Conservation (phyloP, 768 basidiomycete genomes). For the Lanmaoa rubissima region DNA sequence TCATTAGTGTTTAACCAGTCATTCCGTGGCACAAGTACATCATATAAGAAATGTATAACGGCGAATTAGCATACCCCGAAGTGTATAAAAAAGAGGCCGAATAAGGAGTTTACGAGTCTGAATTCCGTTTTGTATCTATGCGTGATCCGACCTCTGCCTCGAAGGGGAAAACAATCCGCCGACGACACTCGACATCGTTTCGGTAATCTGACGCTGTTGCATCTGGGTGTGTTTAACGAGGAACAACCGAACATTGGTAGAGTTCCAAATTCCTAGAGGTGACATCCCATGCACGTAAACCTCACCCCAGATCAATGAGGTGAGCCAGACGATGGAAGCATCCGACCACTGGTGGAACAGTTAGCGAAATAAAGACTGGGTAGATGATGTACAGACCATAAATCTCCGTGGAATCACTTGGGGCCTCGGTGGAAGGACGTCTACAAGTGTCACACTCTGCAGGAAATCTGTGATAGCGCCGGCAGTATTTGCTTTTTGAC, state of each 20-base stretch:
- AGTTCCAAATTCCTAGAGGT: constrained; percentile 86
- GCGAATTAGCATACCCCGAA: not conserved
- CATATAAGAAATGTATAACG: not conserved
- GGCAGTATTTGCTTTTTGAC: constrained; percentile 58
- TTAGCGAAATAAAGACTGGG: not conserved
- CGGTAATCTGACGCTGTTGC: constrained; percentile 69
- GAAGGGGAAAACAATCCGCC: constrained; percentile 66
- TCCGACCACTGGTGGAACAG: constrained; percentile 74
- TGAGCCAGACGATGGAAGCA: constrained; percentile 87
- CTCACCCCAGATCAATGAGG: constrained; percentile 93
- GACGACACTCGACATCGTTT: constrained; percentile 77
- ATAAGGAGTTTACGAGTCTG: not conserved
- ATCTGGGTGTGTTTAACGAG: constrained; percentile 82
- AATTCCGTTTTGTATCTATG: constrained; percentile 10
- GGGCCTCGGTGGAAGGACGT: constrained; percentile 72
- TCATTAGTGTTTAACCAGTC: not conserved
- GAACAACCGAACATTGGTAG: constrained; percentile 86
- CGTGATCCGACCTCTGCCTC: constrained; percentile 28
- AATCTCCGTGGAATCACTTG: constrained; percentile 71
- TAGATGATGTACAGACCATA: constrained; percentile 46
- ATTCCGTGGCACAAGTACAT: not conserved
- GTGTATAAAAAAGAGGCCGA: not conserved
- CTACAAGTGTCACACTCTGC: constrained; percentile 60
- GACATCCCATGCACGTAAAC: constrained; percentile 89
- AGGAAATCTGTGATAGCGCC: constrained; percentile 75